phyloP scores from a whole-genome alignment of 1,284 basidiomycete genomes.

The Calocybe gambosa region DNA sequence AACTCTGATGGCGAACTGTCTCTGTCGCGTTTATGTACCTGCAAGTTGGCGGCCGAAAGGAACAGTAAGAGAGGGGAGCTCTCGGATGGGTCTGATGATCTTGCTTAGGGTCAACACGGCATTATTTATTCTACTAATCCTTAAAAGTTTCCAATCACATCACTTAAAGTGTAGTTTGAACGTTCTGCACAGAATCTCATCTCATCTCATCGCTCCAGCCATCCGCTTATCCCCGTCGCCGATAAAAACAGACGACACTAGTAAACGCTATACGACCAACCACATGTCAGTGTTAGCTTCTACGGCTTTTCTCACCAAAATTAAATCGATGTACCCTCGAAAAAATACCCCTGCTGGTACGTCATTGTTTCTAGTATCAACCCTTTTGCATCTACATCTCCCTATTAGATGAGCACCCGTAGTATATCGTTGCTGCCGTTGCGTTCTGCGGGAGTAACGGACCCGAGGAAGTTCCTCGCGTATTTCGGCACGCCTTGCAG shows the following conservation, averaged over 20 bases:
- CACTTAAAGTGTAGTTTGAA: too few relatives aligned
- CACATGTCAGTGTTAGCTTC: constrained; percentile 9
- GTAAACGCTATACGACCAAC: too few relatives aligned
- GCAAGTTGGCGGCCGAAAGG: constrained; percentile 24
- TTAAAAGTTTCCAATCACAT: too few relatives aligned
- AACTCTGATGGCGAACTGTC: constrained; percentile 40
- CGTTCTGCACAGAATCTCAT: too few relatives aligned
- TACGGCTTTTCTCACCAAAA: constrained; percentile 19
- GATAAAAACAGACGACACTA: neutral
- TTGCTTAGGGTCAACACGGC: too few relatives aligned
- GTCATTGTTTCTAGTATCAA: neutral
- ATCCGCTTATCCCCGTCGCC: too few relatives aligned
- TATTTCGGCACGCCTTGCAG: constrained; percentile 42
- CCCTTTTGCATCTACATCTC: neutral
- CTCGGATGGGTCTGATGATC: neutral
- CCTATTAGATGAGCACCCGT: constrained; percentile 34
- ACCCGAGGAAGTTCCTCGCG: constrained; percentile 46
- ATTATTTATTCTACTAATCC: too few relatives aligned
- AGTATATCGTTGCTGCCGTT: constrained; percentile 51
- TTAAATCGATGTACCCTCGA: constrained; percentile 29
- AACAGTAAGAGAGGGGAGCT: constrained; percentile 1
- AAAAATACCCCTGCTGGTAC: constrained; percentile 9
- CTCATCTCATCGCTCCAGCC: too few relatives aligned
- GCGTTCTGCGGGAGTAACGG: constrained; percentile 50
- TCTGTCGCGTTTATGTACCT: constrained; percentile 50